Evolutionary conservation across 345 rosid species (phyloP).

Genomic region (Arabidopsis thaliana): TAIR10.1 NC_003076.8:26847501-26848000

Average conservation of each 20-base stretch:
- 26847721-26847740: not conserved
- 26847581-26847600: not conserved
- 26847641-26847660: not conserved
- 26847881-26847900: slow-evolving; percentile 11
- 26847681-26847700: slow-evolving; percentile 37
- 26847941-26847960: slow-evolving; percentile 14
- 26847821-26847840: slow-evolving; percentile 25
- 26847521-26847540: not conserved
- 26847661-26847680: slow-evolving; percentile 15
- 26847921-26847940: slow-evolving; percentile 12
- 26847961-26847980: slow-evolving; percentile 28
- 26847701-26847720: slow-evolving; percentile 18
- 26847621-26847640: not conserved
- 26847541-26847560: not conserved
- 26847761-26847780: slow-evolving; percentile 16
- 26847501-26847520: not conserved
- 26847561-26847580: not conserved
- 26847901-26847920: slow-evolving; percentile 9
- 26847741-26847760: no score
- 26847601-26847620: no score
- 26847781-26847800: slow-evolving; percentile 31
- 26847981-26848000: slow-evolving; percentile 42
- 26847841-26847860: slow-evolving; percentile 29
- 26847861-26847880: slow-evolving; percentile 41
- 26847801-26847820: slow-evolving; percentile 32